A percentile compares a stretch with the other conserved stretches of the same genome.
Evolutionary conservation across 306 rosid species (phyloP).

Genomic region (Malus asiatica): DNA sequence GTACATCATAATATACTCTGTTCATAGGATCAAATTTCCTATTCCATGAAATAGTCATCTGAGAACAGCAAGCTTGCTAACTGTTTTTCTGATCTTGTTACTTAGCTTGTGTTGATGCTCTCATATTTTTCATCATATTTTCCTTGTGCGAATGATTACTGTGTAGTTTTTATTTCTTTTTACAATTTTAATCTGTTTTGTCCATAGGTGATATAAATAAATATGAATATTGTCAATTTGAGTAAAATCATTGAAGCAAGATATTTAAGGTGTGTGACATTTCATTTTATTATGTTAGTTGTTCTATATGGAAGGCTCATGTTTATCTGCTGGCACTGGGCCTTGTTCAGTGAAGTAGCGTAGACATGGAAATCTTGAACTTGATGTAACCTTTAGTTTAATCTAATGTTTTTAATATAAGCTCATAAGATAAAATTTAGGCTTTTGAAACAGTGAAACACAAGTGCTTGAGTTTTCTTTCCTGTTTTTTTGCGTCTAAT

Average conservation of each 20-base stretch:
- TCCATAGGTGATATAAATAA: not conserved
- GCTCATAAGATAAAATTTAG: not conserved
- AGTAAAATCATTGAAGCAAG: not conserved
- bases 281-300: not conserved
- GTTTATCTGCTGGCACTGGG: not conserved
- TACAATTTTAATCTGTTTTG: not conserved
- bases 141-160: not conserved
- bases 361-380: not conserved
- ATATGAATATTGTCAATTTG: not conserved
- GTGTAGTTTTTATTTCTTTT: not conserved
- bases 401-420: not conserved
- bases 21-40: not conserved
- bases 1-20: conserved; percentile 31
- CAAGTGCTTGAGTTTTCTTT: not conserved
- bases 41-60: not conserved
- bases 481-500: not conserved
- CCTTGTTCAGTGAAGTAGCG: not conserved
- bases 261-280: not conserved
- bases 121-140: not conserved
- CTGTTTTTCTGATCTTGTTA: not conserved
- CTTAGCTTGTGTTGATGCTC: not conserved
- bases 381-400: not conserved
- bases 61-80: not conserved
- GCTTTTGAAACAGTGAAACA: not conserved
- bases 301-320: not conserved